Evolutionary conservation across 176 grass and related monocot species (phyloP).

Genomic region (Cocos nucifera): DNA sequence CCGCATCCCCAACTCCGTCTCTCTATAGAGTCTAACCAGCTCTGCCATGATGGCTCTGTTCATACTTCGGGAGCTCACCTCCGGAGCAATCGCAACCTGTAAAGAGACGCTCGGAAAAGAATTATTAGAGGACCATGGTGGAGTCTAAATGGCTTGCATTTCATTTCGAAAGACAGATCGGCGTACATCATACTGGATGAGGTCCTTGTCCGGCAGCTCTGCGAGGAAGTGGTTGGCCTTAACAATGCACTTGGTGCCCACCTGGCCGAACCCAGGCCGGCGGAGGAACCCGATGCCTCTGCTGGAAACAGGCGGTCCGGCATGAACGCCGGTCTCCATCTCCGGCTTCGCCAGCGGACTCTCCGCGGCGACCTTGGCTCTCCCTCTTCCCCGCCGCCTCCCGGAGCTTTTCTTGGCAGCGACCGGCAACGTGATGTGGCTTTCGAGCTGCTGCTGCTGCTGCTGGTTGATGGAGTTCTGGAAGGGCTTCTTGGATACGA

Average conservation of each 20-base stretch:
- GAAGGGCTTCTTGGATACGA: conserved; percentile 68
- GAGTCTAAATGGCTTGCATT: too few species aligned
- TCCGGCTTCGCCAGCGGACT: conserved; percentile 2
- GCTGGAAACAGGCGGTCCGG: conserved; percentile 34
- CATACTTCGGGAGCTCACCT: conserved; percentile 6
- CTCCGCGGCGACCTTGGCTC: neutral
- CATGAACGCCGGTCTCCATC: conserved; percentile 10
- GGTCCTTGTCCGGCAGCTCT: conserved; percentile 55
- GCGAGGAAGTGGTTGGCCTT: conserved; percentile 70
- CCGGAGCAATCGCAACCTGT: conserved; percentile 5
- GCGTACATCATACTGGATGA: conserved; percentile 62
- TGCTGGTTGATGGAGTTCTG: conserved; percentile 77
- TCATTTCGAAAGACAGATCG: too few species aligned
- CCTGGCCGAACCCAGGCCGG: conserved; percentile 77
- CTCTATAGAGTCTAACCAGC: conserved; percentile 18
- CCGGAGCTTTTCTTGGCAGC: conserved; percentile 35
- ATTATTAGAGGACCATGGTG: neutral
- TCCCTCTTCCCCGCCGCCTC: conserved; percentile 19
- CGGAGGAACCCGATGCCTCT: conserved; percentile 66
- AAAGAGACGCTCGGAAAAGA: neutral
- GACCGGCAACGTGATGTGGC: conserved; percentile 26
- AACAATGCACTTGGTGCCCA: conserved; percentile 56
- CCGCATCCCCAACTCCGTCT: conserved; percentile 25
- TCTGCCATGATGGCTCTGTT: conserved; percentile 27
- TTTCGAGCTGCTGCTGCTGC: conserved; percentile 66